Evolutionary conservation across 148 eudicot genomes (phyloP), one percentile per base, ranked within the genome.

Genomic region (Linanthus parryae): DNA sequence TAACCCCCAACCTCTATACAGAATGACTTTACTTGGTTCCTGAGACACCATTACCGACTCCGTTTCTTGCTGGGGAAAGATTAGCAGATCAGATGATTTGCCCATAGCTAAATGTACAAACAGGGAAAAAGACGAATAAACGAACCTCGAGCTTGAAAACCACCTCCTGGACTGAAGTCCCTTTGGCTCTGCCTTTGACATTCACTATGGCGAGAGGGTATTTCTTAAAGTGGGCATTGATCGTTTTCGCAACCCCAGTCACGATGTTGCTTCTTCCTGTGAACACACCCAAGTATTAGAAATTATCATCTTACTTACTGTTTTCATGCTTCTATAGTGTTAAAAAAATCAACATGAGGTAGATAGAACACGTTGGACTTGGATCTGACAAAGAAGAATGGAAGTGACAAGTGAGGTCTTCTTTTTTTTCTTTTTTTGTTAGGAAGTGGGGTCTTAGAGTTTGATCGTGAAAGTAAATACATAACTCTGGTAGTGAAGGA

Each of bases 141-240:
- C 88, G 57, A 31, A 92, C 95, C 99, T 92, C 88, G 47, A 92
- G 65, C 66, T 73, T 66, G 61, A 64, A 74, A 56, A 88, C 79
- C 60, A 92, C 72, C 68, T 92, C 96, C 68, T 71, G 87, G 29
- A 75, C 84, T 16, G 96, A 88, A 54, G 95, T 84, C 62, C 95
- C 99, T 67, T 84, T 80, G 44, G 95, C 96, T 69, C 96, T 77
- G 58, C 88, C 96, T 76, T 92, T 88, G 52, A 92, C 79, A 66
- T 84, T 88, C 42, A 92, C 91, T 30, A 92, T 79, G 27, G 87
- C 99, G 52, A 88, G 76, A 59, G 96, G 88, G 67, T 92, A 56
- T 68, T 78, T 84, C 71, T 78, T 64, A 59, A 92, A 92, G 68
- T 88, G 96, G 25, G 66, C 69, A 56, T 71, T 82, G 48, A 92